A percentile compares a stretch with the other conserved stretches of the same genome.
Evolutionary conservation across 805 yeast species (phyloP).

Genomic region (Maudiozyma pseudohumilis): DNA sequence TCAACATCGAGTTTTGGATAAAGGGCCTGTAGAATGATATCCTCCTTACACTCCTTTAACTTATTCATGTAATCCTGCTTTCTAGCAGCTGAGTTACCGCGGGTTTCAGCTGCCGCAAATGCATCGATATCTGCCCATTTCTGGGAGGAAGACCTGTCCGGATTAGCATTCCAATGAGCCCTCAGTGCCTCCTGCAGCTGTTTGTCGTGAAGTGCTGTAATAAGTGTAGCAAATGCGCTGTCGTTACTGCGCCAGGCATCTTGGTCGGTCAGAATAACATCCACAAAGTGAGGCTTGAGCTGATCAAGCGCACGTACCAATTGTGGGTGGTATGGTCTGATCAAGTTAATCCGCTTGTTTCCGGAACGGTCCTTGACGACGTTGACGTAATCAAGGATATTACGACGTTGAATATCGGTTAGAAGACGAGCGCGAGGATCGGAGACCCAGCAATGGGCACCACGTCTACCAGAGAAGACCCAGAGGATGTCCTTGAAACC

Average conservation of each 20-base stretch:
- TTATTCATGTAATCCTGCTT: conserved; percentile 30
- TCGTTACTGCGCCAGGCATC: conserved; percentile 69
- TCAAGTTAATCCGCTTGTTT: conserved; percentile 41
- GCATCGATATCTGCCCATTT: conserved; percentile 75
- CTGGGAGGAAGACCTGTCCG: conserved; percentile 42
- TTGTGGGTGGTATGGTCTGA: conserved; percentile 87
- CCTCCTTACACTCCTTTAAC: conserved; percentile 67
- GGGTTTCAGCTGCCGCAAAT: conserved; percentile 32
- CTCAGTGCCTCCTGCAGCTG: conserved; percentile 42
- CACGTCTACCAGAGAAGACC: conserved; percentile 98
- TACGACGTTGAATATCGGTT: conserved; percentile 63
- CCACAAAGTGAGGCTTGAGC: conserved; percentile 52
- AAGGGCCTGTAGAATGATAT: conserved; percentile 64
- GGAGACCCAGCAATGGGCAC: conserved; percentile 97
- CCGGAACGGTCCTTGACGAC: conserved; percentile 48
- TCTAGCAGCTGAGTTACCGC: conserved; percentile 15
- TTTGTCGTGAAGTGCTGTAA: conserved; percentile 55
- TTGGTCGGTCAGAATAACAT: conserved; percentile 65
- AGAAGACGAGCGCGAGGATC: conserved; percentile 70
- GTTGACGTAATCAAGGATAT: conserved; percentile 77
- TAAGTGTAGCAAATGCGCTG: conserved; percentile 46
- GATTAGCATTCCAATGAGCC: conserved; percentile 47
- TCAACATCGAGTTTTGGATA: conserved; percentile 92
- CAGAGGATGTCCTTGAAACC: conserved; percentile 80
- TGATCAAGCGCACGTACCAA: conserved; percentile 63